A percentile compares a stretch with the other conserved stretches of the same genome.
Conservation (phyloP, 306 rosid genomes). For the Comarum palustre region DNA sequence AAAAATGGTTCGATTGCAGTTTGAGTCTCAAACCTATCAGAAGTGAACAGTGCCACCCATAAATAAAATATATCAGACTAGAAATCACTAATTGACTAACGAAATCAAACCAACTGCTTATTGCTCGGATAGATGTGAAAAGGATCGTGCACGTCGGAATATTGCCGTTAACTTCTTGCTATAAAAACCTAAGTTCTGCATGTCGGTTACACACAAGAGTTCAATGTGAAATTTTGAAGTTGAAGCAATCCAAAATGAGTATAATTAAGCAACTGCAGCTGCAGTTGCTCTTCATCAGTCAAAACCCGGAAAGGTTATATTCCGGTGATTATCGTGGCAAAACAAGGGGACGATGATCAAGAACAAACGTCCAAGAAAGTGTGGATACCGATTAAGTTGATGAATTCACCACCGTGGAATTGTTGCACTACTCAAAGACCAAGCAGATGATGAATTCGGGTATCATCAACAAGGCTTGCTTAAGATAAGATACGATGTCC, state of each 20-base stretch:
- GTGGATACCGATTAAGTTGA: not conserved
- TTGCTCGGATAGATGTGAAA: not conserved
- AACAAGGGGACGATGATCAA: not conserved
- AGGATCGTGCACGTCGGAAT: not conserved
- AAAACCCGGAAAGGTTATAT: not conserved
- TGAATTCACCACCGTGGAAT: conserved; percentile 2
- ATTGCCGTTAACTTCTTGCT: not conserved
- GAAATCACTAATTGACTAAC: no score
- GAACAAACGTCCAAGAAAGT: not conserved
- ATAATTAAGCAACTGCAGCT: not conserved
- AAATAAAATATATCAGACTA: no score
- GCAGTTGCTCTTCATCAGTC: not conserved
- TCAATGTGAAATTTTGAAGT: no score
- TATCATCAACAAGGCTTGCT: not conserved
- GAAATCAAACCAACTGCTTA: not conserved
- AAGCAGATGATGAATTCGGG: not conserved
- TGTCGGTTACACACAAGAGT: no score
- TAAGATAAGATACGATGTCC: conserved; percentile 8
- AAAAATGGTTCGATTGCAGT: no score
- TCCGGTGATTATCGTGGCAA: not conserved
- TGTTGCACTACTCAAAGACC: not conserved
- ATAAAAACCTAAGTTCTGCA: not conserved
- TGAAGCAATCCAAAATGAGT: not conserved
- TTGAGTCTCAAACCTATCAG: no score
- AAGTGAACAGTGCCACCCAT: no score